Evolutionary conservation across 176 grass and related monocot genomes (phyloP), one percentile per base, ranked within the genome.

Genomic region (Phyllostachys edulis): DNA sequence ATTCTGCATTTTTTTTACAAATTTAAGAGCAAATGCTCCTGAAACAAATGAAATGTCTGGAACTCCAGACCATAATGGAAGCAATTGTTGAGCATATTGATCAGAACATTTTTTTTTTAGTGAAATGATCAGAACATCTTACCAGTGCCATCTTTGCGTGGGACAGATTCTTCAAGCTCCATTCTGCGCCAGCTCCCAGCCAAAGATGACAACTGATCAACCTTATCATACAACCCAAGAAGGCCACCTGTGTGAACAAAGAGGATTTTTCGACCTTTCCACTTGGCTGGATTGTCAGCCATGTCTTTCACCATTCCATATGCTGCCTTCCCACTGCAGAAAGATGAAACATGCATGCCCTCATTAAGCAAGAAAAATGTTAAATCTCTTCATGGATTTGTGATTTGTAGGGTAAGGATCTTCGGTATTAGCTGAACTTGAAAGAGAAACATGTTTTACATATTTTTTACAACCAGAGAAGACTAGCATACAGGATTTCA

Each of bases 171-270:
- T 75, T 92, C 91, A 70, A 99, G 83, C 14, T 94, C 89, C 96
- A 99, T 96, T 87, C 76, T 96, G 13, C 84, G 78, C 89, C 91
- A 99, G n/a, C 86, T 85, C 9, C 88, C 91, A 88, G 79, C 85
- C 45, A 90, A 80, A 75, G 89, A 87, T 80, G 88, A 67, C 86
- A 99, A 81, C 47, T 94, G 64, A 15, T 92, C 93, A 42, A 73
- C 80, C 79, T 94, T 99, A 78, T 96, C 93, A 51, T 92, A 99
- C 86, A 99, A 88, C n/a, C 93, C 96, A 49, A 99, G 91, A 78
- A 99, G 93, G 23, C 93, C 96, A 14, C 96, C 93, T 16, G 91
- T 99, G 45, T 96, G 96, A 71, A 99, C 18, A 71, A 99, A 99
- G 57, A 99, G 83, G 82, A 99, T 63, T 89, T 88, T 95, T 42